Conservation (phyloP, 768 basidiomycete genomes). For the Hericium coralloides region DNA sequence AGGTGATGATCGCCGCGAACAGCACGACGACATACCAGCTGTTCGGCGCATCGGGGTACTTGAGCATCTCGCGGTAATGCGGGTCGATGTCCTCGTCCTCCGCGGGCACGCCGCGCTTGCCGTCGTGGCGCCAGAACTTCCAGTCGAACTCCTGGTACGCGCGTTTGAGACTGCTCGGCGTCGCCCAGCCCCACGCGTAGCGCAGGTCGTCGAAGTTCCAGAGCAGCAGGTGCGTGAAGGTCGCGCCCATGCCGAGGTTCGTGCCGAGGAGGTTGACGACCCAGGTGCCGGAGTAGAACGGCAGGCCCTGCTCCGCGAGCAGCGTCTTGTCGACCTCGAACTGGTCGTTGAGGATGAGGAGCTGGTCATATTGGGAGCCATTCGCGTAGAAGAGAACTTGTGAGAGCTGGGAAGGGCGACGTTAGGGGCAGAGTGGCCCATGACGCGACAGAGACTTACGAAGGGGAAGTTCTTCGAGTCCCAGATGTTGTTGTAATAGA, state of each 20-base stretch:
- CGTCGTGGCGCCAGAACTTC: conserved; percentile 35
- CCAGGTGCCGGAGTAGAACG: conserved; percentile 42
- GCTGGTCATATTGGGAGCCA: conserved; percentile 17
- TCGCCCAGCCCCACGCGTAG: conserved; percentile 38
- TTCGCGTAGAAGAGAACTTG: conserved; percentile 18
- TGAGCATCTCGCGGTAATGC: conserved; percentile 43
- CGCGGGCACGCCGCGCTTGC: conserved; percentile 18
- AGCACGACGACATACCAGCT: conserved; percentile 25
- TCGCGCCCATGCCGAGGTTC: conserved; percentile 40
- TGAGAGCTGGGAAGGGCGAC: conserved; percentile 10
- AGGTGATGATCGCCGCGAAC: conserved; percentile 21
- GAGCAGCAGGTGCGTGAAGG: conserved; percentile 37
- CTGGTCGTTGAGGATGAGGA: conserved; percentile 25
- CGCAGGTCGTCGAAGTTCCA: conserved; percentile 36
- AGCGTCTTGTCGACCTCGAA: conserved; percentile 33
- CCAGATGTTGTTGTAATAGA: conserved; percentile 22
- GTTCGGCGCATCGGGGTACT: conserved; percentile 28
- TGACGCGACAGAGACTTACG: not conserved
- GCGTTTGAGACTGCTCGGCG: conserved; percentile 24
- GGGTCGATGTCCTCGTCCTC: conserved; percentile 32
- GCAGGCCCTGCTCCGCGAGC: conserved; percentile 33
- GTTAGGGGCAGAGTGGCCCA: not conserved
- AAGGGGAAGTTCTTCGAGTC: conserved; percentile 12
- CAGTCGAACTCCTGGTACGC: conserved; percentile 30
- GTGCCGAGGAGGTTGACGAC: conserved; percentile 33